A percentile compares a stretch with the other conserved stretches of the same genome.
Conservation (phyloP, 164 flowering plant species). For the Kalanchoe fedtschenkoi region DNA sequence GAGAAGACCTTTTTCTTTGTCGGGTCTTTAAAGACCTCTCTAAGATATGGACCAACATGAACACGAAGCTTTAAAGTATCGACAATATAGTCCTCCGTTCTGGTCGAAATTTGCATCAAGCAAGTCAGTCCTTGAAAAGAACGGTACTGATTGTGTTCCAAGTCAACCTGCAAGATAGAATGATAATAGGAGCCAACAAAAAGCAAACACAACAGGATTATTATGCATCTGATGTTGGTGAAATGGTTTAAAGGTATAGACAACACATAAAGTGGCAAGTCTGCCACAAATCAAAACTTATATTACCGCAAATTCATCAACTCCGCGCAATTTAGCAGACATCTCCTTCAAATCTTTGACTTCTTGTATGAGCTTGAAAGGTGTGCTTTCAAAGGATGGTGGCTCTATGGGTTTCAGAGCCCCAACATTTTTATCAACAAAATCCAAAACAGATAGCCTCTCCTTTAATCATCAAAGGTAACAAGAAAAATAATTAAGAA, state of each 20-base stretch:
- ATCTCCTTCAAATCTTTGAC: slow-evolving; percentile 71
- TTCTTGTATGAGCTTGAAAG: slow-evolving; percentile 72
- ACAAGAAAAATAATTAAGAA: background rate
- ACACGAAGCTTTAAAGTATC: slow-evolving; percentile 84
- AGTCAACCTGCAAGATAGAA: slow-evolving; percentile 50
- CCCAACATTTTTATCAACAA: slow-evolving; percentile 43
- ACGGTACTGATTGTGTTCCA: slow-evolving; percentile 95
- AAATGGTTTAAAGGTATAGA: background rate
- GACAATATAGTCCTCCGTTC: slow-evolving; percentile 86
- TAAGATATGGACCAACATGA: slow-evolving; percentile 78
- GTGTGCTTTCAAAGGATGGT: slow-evolving; percentile 48
- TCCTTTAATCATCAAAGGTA: slow-evolving; percentile 36
- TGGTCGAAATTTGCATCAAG: slow-evolving; percentile 98
- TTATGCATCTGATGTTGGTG: background rate
- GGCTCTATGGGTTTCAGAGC: slow-evolving; percentile 40
- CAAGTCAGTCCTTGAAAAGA: slow-evolving; percentile 97
- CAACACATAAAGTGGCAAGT: background rate
- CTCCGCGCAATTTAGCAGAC: slow-evolving; percentile 59
- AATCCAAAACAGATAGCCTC: slow-evolving; percentile 50
- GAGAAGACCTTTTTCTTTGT: slow-evolving; percentile 64
- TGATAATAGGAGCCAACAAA: background rate
- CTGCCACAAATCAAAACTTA: slow-evolving; percentile 5
- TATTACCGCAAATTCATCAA: slow-evolving; percentile 77
- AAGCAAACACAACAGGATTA: background rate
- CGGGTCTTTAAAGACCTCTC: slow-evolving; percentile 91